Base-by-base conservation (phyloP, 768 basidiomycete species). In the Psilocybe cubensis region DNA sequence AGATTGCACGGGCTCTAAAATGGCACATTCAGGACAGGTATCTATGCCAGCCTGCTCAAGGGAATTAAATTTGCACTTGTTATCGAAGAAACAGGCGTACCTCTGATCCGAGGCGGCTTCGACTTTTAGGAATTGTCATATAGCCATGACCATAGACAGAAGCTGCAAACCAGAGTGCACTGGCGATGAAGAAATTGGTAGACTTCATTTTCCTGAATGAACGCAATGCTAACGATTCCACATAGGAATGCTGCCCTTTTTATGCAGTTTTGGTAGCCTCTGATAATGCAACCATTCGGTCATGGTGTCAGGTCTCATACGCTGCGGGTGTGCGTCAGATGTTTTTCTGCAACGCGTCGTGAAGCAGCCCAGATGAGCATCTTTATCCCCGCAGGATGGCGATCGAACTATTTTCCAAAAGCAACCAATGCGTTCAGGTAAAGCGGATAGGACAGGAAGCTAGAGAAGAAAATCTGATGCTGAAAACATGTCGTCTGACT, bases 101-200 rank as follows among this genome's bases (percentile, higher is more conserved):
- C 27, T 53, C 52, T 18, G 52, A 43, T 43, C 52, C 52, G n/a
- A 53, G 40, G 3, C 52, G 52, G 21, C 40, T 53, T 18, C 52
- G 52, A 44, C 52, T 53, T 6, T 17, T 28, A 18, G 52, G 52
- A 25, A 44, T 53, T 14, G 40, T 43, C 52, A 53, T 42, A 31
- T 53, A 53, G 9, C 52, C 52, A 28, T 53, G 52, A 11, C 52
- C 52, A 28, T 53, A 53, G 25, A 53, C 52, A 18, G 52, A 53
- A 11, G 52, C 28, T 4, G 52, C 52, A 20, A 44, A 53, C 12
- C 9, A 42, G 11, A 53, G 24, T 28, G 52, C 52, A 12, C 24
- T 42, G 8, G 52, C 52, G 9, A 28, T 42, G 23, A 43, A 31
- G 52, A 43, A 17, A 43, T 25, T n/a, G 9, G 44, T 24, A 44